Base-by-base conservation (phyloP, 2,329 filamentous ascomycete species). In the Cadophora sp. region DNA sequence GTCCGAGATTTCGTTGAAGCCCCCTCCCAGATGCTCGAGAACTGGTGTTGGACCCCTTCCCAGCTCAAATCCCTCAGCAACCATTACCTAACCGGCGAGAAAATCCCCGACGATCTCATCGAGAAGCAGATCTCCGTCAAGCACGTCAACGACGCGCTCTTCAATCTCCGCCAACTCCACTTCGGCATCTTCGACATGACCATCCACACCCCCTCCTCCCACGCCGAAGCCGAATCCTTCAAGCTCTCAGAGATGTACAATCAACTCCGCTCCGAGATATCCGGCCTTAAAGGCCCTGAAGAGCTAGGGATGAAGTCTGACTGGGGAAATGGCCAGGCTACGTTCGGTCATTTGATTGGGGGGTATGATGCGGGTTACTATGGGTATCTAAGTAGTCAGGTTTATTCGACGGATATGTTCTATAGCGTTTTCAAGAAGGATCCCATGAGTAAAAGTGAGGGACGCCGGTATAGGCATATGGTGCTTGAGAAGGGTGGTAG, bases 331-430 rank as follows among this genome's bases (percentile, higher is more conserved):
- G 91, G 92, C 14, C 88, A 94, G 76, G 91, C 92, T 6, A 93
- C 89, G 0, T 94, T 96, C 76, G 92, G 92, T 19, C 92, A 96
- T 79, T 83, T 95, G 71, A 92, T 95, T 69, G 92, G 92, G 64
- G 92, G 92, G 1, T 96, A 96, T 76, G 92, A 95, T 79, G 92
- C 92, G 34, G 92, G 92, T 53, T 95, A 95, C 81, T 96, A 96
- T 79, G 88, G 89, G 74, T 91, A 91, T 77, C 81, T 91, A 40
- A 91, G 87, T 71, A 93, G 90, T 0, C 87, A 93, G 78, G 93
- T 96, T 22, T 96, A 94, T 81, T 92, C 89, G 26, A 87, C 91
- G 29, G 92, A 97, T 79, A 95, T 97, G 92, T 97, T 95, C 83
- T 89, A 92, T 80, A 86, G 86, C 0, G 89, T 92, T 58, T 96